These are phyloP conservation scores for Scopulariopsis brevicaulis DNA, from an alignment of 2,329 filamentous ascomycete genomes.

Conservation along the genomic window DNA sequence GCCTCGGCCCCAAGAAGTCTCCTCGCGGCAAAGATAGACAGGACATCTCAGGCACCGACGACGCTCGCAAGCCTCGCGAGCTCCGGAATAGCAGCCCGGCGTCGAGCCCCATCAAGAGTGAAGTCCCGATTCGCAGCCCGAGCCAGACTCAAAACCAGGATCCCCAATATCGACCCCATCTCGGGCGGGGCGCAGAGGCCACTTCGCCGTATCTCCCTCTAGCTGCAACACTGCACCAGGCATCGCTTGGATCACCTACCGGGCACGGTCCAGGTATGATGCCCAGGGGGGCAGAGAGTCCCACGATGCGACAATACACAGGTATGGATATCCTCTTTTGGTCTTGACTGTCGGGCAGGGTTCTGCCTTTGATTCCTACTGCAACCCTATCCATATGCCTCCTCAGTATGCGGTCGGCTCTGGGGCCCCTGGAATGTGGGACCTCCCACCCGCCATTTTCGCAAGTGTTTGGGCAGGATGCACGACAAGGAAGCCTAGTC, in stretches of 20 bases:
- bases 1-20: constrained; percentile 24
- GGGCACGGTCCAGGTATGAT: constrained; percentile 17
- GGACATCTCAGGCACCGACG: constrained; percentile 7
- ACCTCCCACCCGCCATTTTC: background rate
- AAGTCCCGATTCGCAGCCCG: background rate
- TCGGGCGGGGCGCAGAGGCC: constrained; percentile 8
- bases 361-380: background rate
- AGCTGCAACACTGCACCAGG: constrained; percentile 13
- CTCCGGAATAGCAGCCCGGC: constrained; percentile 7
- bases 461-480: background rate
- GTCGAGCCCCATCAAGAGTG: background rate
- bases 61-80: constrained; percentile 3
- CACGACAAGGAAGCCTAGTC: background rate
- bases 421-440: background rate
- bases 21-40: constrained; percentile 7
- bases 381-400: background rate
- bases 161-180: background rate
- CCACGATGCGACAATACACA: constrained; percentile 10
- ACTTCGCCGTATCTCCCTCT: constrained; percentile 14
- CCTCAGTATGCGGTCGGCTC: background rate
- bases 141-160: background rate
- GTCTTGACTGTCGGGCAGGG: background rate
- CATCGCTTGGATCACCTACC: constrained; percentile 13
- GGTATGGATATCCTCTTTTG: constrained; percentile 8
- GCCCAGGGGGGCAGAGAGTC: constrained; percentile 23